Percentiles rank a stretch among this genome's conserved stretches.
Evolutionary conservation across 768 basidiomycete genomes (phyloP).

Genomic region (Omphalotus guepiniiformis): DNA sequence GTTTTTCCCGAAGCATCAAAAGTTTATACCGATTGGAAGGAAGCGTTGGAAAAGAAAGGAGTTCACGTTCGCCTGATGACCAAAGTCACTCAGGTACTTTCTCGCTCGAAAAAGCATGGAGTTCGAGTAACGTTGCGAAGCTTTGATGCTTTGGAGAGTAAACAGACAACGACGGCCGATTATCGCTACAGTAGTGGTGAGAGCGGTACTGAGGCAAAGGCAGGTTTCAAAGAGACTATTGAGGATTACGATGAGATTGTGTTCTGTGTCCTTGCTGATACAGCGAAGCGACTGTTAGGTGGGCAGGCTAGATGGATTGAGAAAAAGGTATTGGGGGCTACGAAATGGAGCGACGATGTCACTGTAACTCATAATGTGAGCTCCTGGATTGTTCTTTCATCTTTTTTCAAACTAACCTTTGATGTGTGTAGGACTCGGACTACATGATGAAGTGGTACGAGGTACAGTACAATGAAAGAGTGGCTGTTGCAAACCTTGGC

Average conservation of each 20-base stretch:
- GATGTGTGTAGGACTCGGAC: constrained; percentile 5
- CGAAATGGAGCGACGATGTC: constrained; percentile 13
- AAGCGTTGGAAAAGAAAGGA: constrained; percentile 1
- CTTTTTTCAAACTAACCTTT: too few species aligned
- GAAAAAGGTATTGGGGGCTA: constrained; percentile 8
- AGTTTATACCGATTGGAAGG: constrained; percentile 9
- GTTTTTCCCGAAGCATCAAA: constrained; percentile 9
- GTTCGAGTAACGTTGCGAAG: constrained; percentile 2
- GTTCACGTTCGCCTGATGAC: constrained; percentile 7
- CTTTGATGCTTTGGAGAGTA: too few species aligned
- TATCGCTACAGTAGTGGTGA: too few species aligned
- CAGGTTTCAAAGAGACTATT: background rate
- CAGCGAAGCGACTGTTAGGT: constrained; percentile 5
- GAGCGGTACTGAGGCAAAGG: background rate
- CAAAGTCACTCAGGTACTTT: constrained; percentile 1
- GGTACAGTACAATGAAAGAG: constrained; percentile 2
- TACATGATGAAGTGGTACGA: constrained; percentile 13
- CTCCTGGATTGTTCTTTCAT: too few species aligned
- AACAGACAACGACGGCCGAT: too few species aligned
- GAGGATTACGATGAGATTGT: constrained; percentile 11
- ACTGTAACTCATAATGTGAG: constrained; percentile 12
- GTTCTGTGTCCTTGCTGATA: constrained; percentile 10
- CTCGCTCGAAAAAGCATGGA: constrained; percentile 5
- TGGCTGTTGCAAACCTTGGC: constrained; percentile 9
- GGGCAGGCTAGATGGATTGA: constrained; percentile 10